Evolutionary conservation across 169 alveolate species (phyloP).

Genomic region (Babesia ovata): DNA sequence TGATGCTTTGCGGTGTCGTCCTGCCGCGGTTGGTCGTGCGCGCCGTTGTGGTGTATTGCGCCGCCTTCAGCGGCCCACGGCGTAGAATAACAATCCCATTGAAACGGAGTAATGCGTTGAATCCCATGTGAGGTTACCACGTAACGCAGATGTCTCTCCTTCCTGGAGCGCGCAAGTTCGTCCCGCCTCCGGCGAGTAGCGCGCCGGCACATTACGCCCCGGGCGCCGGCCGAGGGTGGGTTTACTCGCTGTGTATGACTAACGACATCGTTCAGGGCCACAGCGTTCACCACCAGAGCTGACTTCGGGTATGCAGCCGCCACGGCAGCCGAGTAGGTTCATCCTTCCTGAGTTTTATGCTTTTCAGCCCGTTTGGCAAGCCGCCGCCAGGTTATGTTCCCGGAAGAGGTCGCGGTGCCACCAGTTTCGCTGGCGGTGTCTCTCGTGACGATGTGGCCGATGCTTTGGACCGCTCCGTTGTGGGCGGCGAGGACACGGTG

Average conservation of each 20-base stretch:
- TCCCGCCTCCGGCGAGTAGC: conserved; percentile 36
- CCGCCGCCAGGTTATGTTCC: conserved; percentile 96
- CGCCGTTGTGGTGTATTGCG: too few relatives aligned
- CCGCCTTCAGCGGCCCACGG: too few relatives aligned
- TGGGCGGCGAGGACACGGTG: conserved; percentile 89
- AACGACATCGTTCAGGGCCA: conserved; percentile 20
- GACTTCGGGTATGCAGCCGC: conserved; percentile 45
- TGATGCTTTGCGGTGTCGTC: conserved; percentile 7
- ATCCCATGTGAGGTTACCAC: neutral
- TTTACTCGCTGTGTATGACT: conserved; percentile 13
- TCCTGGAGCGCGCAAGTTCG: conserved; percentile 55
- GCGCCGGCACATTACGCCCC: conserved; percentile 69
- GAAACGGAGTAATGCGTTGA: neutral
- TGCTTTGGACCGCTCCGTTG: conserved; percentile 86
- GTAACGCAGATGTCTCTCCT: conserved; percentile 31
- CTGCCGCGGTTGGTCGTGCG: neutral
- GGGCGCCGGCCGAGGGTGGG: conserved; percentile 83
- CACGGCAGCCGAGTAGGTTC: conserved; percentile 50
- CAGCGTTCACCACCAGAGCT: conserved; percentile 53
- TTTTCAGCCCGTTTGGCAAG: conserved; percentile 85
- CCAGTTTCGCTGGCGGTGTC: conserved; percentile 97
- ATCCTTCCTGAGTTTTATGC: neutral
- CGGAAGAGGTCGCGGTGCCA: conserved; percentile 97
- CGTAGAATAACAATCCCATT: neutral
- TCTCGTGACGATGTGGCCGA: conserved; percentile 94